Percentiles rank a stretch among this genome's conserved stretches.
Evolutionary conservation across 805 yeast species (phyloP).

Genomic region (Candida adriatica): DNA sequence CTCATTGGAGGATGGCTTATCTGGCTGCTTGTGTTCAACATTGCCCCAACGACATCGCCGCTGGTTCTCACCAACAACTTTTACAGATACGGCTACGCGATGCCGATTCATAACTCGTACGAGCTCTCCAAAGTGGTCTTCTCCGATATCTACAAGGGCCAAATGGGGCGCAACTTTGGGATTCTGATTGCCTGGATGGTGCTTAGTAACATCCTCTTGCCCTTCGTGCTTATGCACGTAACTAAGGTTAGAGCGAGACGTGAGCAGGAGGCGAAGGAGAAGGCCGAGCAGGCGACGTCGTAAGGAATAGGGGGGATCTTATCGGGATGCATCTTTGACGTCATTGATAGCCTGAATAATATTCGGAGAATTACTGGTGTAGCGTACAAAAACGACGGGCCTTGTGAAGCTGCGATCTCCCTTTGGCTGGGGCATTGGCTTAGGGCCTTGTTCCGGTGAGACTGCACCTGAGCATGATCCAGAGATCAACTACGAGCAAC

Average conservation of each 20-base stretch:
- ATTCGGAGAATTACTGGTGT: no score
- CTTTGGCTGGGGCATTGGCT: no score
- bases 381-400: no score
- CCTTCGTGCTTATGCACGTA: slow-evolving; percentile 32
- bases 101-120: slow-evolving; percentile 61
- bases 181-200: slow-evolving; percentile 55
- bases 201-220: slow-evolving; percentile 34
- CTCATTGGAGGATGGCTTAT: slow-evolving; percentile 65
- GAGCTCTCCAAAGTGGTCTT: slow-evolving; percentile 54
- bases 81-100: slow-evolving; percentile 56
- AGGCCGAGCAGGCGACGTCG: slow-evolving; percentile 1
- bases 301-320: background rate
- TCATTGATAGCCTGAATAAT: no score
- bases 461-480: no score
- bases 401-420: no score
- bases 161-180: slow-evolving; percentile 54
- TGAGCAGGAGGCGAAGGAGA: slow-evolving; percentile 8
- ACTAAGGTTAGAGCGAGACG: slow-evolving; percentile 9
- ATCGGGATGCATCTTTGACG: slow-evolving; percentile 1
- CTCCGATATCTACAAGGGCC: slow-evolving; percentile 47
- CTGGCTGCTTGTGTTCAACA: slow-evolving; percentile 56
- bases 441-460: no score
- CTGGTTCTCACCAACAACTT: slow-evolving; percentile 48
- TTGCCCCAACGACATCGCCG: slow-evolving; percentile 60
- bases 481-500: no score